phyloP scores from a whole-genome alignment of 2,329 filamentous ascomycete species.

The Colletotrichum horii region DNA sequence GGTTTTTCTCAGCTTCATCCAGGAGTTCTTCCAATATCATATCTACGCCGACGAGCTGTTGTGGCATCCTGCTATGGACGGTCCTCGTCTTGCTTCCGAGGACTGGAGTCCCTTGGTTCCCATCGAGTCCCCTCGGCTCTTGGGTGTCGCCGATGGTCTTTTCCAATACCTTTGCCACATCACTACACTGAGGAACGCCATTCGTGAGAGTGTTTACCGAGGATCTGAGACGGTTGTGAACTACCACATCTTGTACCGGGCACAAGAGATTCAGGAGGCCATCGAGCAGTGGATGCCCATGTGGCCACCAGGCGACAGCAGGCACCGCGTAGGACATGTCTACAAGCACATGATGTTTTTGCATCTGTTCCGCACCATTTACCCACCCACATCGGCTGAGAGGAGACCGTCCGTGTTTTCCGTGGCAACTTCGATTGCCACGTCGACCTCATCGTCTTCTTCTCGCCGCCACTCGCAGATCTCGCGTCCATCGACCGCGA shows the following conservation, averaged over 20 bases:
- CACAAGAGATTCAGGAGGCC: conserved; percentile 76
- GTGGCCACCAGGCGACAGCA: conserved; percentile 62
- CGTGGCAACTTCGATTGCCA: conserved; percentile 22
- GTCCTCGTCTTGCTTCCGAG: conserved; percentile 44
- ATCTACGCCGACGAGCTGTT: conserved; percentile 69
- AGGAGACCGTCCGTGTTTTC: conserved; percentile 17
- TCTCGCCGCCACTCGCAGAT: conserved; percentile 23
- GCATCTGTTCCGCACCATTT: conserved; percentile 66
- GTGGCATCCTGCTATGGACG: conserved; percentile 46
- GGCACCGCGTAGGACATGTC: conserved; percentile 59
- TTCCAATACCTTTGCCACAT: conserved; percentile 82
- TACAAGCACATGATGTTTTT: conserved; percentile 73
- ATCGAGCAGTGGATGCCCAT: conserved; percentile 77
- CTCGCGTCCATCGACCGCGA: conserved; percentile 21
- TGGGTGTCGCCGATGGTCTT: conserved; percentile 83
- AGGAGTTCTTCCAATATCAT: conserved; percentile 88
- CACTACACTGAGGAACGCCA: conserved; percentile 75
- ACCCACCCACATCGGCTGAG: conserved; percentile 48
- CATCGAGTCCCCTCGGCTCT: conserved; percentile 60
- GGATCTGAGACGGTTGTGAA: conserved; percentile 72
- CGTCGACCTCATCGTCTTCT: conserved; percentile 19
- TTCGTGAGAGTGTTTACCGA: conserved; percentile 69
- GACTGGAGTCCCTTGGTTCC: conserved; percentile 46
- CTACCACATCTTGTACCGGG: conserved; percentile 74
- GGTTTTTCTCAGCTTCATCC: conserved; percentile 68